Evolutionary conservation across 345 rosid genomes (phyloP), one percentile per base, ranked within the genome.

Genomic region (Bruguiera parviflora): DNA sequence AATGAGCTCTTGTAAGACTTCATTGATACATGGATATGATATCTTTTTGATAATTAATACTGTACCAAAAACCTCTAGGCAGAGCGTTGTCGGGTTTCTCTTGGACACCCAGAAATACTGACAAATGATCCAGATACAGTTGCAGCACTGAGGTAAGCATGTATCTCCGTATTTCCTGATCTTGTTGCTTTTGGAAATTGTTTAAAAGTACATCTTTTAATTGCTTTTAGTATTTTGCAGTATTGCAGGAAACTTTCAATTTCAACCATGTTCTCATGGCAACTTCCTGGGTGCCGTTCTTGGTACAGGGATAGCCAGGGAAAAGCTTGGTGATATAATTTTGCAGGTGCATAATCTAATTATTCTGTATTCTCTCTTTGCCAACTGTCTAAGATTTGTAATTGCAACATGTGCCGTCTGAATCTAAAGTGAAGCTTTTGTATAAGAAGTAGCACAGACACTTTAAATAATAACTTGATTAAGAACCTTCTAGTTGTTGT

Each of bases 241-340:
- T 73, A 83, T 89, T 68, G 68, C 90, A 61, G 98, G 98, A 58
- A 87, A 84, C 80, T 91, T 94, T 65, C 81, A 81, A 64, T 89
- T 94, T 69, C 85, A 87, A 73, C 79, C 87, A 15, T 91, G 91
- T 81, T 87, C 92, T 78, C 97, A 94, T 70, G 96, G 96, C 72
- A 96, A 94, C 82, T 91, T 89, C 77, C 97, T 91, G 73, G 97
- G 98, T 8, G 72, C 98, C 56, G 87, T 94, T 85, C 91, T 94
- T 71, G 97, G 95, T 61, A 86, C 97, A 16, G 97, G 97, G 60
- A 89, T 94, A 73, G 80, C 86, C 21, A 83, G 96, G 73, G 96
- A 88, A 33, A 91, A 91, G 82, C 82, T 91, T 11, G 98, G 98
- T 67, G 98, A 94, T 78, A 88, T 94, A 74, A 72, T 91, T 63